A percentile compares a stretch with the other conserved stretches of the same genome.
These are phyloP conservation scores for Saururus chinensis DNA, from an alignment of 164 flowering plant genomes.

Conservation along the genomic window DNA sequence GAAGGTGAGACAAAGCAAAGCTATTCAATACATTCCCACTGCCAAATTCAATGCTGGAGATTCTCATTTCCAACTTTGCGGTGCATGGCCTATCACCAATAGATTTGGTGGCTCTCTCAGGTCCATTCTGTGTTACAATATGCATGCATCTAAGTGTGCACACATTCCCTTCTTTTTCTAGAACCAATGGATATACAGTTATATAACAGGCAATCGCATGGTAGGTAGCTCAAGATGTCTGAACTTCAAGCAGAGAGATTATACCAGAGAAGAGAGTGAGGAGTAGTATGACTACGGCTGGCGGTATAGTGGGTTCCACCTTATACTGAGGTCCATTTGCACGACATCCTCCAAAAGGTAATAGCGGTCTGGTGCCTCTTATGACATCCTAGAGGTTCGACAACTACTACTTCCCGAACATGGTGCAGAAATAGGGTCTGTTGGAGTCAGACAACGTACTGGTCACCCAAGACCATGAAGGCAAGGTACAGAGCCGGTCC, in stretches of 20 bases:
- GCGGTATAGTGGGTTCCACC: slow-evolving; percentile 25
- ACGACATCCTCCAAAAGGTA: too few relatives aligned
- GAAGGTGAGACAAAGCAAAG: slow-evolving; percentile 51
- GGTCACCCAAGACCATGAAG: too few relatives aligned
- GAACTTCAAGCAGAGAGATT: slow-evolving; percentile 53
- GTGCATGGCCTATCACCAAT: slow-evolving; percentile 45
- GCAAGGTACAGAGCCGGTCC: too few relatives aligned
- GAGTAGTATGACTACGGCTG: slow-evolving; percentile 22
- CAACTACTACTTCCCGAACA: too few relatives aligned
- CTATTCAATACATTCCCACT: slow-evolving; percentile 44
- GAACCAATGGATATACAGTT: not conserved
- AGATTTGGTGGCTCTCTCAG: slow-evolving; percentile 68
- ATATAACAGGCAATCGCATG: slow-evolving; percentile 54
- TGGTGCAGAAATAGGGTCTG: too few relatives aligned
- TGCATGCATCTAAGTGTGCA: too few relatives aligned
- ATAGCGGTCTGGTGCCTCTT: too few relatives aligned
- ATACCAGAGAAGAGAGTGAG: slow-evolving; percentile 13
- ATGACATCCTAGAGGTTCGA: too few relatives aligned
- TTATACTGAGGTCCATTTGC: too few relatives aligned
- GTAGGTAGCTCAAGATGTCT: slow-evolving; percentile 64
- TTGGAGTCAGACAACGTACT: too few relatives aligned
- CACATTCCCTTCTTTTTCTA: too few relatives aligned
- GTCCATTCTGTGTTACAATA: slow-evolving; percentile 15
- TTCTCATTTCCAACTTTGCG: slow-evolving; percentile 45
- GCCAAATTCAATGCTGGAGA: slow-evolving; percentile 57